Evolutionary conservation across 805 yeast genomes (phyloP).

Genomic region (Candida piceae): DNA sequence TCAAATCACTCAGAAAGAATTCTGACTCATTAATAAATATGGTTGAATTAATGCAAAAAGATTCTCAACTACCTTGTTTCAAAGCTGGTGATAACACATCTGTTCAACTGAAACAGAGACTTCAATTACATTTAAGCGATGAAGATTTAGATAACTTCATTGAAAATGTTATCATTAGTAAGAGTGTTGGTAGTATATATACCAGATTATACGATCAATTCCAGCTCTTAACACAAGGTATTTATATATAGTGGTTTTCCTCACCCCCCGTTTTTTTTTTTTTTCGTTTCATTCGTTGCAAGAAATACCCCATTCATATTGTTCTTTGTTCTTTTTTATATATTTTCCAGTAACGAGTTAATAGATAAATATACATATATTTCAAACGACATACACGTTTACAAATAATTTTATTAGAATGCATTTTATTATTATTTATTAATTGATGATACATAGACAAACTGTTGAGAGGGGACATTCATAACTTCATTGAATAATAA

Average conservation of each 20-base stretch:
- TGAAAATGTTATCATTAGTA: constrained; percentile 68
- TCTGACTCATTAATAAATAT: constrained; percentile 71
- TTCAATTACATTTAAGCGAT: constrained; percentile 72
- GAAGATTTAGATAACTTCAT: constrained; percentile 72
- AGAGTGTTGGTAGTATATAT: constrained; percentile 81
- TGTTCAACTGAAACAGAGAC: constrained; percentile 69
- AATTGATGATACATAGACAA: too few species aligned
- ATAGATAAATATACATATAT: too few species aligned
- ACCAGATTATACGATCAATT: constrained; percentile 93
- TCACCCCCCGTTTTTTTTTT: neutral
- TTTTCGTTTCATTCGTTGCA: too few species aligned
- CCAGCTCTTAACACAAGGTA: constrained; percentile 93
- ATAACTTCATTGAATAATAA: constrained; percentile 22
- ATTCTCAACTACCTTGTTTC: constrained; percentile 87
- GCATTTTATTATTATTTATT: too few species aligned
- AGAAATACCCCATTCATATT: too few species aligned
- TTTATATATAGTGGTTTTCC: constrained; percentile 48
- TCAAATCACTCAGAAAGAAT: constrained; percentile 65
- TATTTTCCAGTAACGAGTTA: too few species aligned
- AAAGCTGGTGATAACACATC: constrained; percentile 83
- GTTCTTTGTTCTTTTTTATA: too few species aligned
- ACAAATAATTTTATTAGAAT: too few species aligned
- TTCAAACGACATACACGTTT: too few species aligned
- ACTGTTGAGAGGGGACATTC: too few species aligned
- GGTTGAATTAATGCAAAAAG: constrained; percentile 93